Conservation (phyloP, 495 filamentous ascomycete species). For the Penicillium subrubescens region DNA sequence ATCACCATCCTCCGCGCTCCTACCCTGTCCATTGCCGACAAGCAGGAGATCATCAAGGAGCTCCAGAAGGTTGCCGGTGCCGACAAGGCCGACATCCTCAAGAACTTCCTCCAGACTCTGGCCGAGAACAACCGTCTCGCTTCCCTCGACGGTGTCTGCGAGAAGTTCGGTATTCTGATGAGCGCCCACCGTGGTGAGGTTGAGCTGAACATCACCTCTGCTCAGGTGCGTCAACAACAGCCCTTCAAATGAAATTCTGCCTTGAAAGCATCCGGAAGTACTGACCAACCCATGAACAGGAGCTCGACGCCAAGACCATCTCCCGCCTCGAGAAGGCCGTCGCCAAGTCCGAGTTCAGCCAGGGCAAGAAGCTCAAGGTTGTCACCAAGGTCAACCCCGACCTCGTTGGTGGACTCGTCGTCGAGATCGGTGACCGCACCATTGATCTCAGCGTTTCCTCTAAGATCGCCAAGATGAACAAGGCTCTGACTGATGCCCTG, state of each 20-base stretch:
- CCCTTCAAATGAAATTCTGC: background rate
- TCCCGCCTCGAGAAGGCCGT: constrained; percentile 83
- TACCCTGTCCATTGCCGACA: constrained; percentile 75
- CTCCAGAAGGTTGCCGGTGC: constrained; percentile 74
- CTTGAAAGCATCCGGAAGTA: background rate
- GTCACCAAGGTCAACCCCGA: constrained; percentile 93
- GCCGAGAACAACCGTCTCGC: constrained; percentile 95
- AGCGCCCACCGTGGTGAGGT: constrained; percentile 88
- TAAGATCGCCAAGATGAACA: constrained; percentile 98
- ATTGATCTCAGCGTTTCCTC: constrained; percentile 95
- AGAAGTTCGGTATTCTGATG: constrained; percentile 87
- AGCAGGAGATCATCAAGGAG: constrained; percentile 79
- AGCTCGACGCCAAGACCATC: constrained; percentile 84
- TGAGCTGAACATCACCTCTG: constrained; percentile 86
- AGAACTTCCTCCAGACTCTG: constrained; percentile 88
- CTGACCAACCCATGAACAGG: constrained; percentile 46
- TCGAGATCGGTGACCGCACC: constrained; percentile 96
- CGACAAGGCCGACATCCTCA: constrained; percentile 78
- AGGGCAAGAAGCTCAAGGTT: constrained; percentile 97
- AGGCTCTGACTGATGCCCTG: constrained; percentile 92
- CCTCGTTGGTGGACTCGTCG: constrained; percentile 88
- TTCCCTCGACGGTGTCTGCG: constrained; percentile 75
- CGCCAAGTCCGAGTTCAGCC: constrained; percentile 83
- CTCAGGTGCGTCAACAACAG: constrained; percentile 62
- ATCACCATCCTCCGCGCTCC: constrained; percentile 73